Base-by-base conservation (phyloP, 108 stramenopile species). In the Nannochloropsis salina region DNA sequence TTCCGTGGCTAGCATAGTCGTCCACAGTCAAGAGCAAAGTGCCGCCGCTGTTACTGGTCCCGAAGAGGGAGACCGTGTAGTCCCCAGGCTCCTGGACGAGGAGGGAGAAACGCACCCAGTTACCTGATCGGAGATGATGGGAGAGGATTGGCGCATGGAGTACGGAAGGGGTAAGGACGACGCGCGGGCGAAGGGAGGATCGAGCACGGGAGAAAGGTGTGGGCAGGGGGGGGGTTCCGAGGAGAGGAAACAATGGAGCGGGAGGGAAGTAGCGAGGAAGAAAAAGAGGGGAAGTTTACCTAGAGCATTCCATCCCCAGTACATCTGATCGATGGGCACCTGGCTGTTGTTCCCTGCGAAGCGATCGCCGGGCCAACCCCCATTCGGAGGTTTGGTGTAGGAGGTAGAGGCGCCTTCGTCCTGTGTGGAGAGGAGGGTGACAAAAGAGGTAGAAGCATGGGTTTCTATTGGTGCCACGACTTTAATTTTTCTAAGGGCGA, bases 351-450 rank as follows among this genome's bases (percentile, higher is more conserved):
- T 51, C 12, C 12, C 47, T 10, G 47, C 47, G 15, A 51, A 51
- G 47, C 47, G 47, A 15, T 51, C 47, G 12, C 47, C 47, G 12
- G 47, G 10, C 47, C 47, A 51, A 12, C 47, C 47, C 12, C 47
- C 47, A 15, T 51, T 51, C 12, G 47, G 47, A 15, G 47, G 47
- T 15, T 51, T 51, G 47, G 47, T 51, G 47, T 51, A 51, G 15
- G 47, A 51, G 47, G 47, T 51, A 12, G 47, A 51, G 47, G 47
- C 47, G 47, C 47, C 47, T 51, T 51, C 47, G 47, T 51, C 47
- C 47, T 51, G 47, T 51, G 15, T 51, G 47, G 10, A 51, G 47
- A 51, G 47, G 47, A 51, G 1, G 47, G 47, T 10, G 47, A 15
- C 10, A 51, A 51, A 15, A 15, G 47, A 51, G 47, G 15, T 10